Evolutionary conservation across 345 rosid genomes (phyloP).

Genomic region (Zanthoxylum bungeanum): DNA sequence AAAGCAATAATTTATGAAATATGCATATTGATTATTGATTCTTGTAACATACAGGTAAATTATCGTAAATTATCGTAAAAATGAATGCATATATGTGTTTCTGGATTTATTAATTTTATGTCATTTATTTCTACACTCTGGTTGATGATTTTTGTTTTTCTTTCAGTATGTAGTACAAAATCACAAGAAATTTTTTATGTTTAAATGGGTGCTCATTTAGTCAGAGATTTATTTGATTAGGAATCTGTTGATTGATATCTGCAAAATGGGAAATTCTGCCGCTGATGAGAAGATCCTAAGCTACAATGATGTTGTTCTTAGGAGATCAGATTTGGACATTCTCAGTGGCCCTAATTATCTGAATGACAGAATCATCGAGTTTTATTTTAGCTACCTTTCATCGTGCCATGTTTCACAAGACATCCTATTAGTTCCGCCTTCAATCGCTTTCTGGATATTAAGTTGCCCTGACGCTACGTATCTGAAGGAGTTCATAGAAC

Average conservation of each 20-base stretch:
- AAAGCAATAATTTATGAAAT: neutral
- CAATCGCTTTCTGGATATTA: slow-evolving; percentile 79
- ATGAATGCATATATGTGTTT: neutral
- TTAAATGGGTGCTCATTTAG: neutral
- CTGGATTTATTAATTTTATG: neutral
- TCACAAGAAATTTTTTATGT: neutral
- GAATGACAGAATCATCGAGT: slow-evolving; percentile 80
- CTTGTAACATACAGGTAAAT: neutral
- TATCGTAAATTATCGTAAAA: too few species aligned
- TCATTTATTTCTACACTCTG: neutral
- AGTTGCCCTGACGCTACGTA: slow-evolving; percentile 52
- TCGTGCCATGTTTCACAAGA: slow-evolving; percentile 40
- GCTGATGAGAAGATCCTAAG: slow-evolving; percentile 77
- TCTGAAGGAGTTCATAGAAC: slow-evolving; percentile 58
- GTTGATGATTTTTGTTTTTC: neutral
- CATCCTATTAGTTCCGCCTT: slow-evolving; percentile 64
- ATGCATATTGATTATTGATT: neutral
- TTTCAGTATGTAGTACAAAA: neutral
- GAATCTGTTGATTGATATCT: slow-evolving; percentile 9
- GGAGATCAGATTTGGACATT: slow-evolving; percentile 72
- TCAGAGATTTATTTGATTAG: neutral
- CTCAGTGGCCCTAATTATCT: slow-evolving; percentile 51
- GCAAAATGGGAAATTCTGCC: slow-evolving; percentile 42
- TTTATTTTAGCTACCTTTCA: slow-evolving; percentile 70
- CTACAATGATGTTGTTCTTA: slow-evolving; percentile 74